A percentile compares a stretch with the other conserved stretches of the same genome.
Conservation (phyloP, 176 grass and related monocot genomes). For the Bolboschoenus planiculmis region DNA sequence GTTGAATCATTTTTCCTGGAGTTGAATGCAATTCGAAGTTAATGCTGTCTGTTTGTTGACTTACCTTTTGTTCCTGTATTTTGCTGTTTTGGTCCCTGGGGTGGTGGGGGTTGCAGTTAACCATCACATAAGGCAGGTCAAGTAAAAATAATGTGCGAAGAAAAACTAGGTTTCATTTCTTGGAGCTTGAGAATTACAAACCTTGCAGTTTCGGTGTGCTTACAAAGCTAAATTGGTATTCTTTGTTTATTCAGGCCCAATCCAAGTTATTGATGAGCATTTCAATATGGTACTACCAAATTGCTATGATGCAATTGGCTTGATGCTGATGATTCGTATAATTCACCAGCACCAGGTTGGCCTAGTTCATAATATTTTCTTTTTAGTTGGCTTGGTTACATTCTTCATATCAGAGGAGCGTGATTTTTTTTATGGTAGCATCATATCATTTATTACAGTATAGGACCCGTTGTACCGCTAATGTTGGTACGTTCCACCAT, state of each 20-base stretch:
- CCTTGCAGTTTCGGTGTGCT: not conserved
- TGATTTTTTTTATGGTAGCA: not conserved
- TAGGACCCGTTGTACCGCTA: not conserved
- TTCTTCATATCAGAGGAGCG: not conserved
- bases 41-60: not conserved
- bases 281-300: conserved; percentile 78
- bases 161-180: not conserved
- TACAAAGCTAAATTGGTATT: not conserved
- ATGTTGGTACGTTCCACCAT: not conserved
- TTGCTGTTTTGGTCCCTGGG: not conserved
- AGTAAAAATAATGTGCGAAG: not conserved
- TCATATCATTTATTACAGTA: conserved; percentile 7
- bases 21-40: not conserved
- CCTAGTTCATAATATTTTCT: not conserved
- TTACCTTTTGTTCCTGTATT: not conserved
- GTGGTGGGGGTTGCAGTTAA: not conserved
- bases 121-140: not conserved
- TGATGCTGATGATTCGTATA: conserved; percentile 99
- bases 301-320: conserved; percentile 87
- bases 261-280: conserved; percentile 97
- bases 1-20: not conserved
- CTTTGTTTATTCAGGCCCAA: conserved; percentile 57
- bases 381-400: not conserved
- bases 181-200: not conserved
- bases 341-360: conserved; percentile 97